Evolutionary conservation across 768 basidiomycete species (phyloP).

Genomic region (Russula foetens): DNA sequence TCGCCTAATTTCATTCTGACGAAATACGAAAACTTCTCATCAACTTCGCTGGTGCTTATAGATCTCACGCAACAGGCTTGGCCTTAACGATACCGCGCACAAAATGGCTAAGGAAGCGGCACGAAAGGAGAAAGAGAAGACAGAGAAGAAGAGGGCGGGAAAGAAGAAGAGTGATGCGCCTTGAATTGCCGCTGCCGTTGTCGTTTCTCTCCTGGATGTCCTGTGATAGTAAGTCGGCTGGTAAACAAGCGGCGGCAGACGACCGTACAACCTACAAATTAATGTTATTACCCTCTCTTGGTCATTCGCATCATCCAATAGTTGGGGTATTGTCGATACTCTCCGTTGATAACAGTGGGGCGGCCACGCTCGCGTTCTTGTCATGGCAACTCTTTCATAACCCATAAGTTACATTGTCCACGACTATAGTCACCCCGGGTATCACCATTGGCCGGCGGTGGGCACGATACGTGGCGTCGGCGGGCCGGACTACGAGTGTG

Average conservation of each 20-base stretch:
- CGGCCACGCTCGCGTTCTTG: no score
- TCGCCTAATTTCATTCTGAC: not conserved
- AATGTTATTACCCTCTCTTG: not conserved
- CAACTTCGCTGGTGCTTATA: conserved; percentile 25
- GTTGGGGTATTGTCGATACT: not conserved
- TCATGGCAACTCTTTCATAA: no score
- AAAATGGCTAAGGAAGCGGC: conserved; percentile 68
- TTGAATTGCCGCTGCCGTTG: not conserved
- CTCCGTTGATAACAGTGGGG: no score
- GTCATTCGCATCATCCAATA: not conserved
- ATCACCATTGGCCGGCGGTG: not conserved
- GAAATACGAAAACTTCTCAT: not conserved
- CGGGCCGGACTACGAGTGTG: not conserved
- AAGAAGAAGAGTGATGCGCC: conserved; percentile 27
- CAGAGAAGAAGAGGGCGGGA: conserved; percentile 42
- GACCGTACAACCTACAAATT: not conserved
- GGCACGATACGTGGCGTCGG: not conserved
- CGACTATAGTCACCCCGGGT: not conserved
- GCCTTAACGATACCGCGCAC: conserved; percentile 83
- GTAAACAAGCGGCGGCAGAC: not conserved
- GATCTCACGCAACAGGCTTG: conserved; percentile 88
- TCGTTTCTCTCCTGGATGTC: not conserved
- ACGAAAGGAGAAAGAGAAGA: conserved; percentile 43
- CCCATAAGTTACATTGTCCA: no score
- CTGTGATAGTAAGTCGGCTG: not conserved